phyloP scores from a whole-genome alignment of 257 asterid species.

The Solanum ossicruentum region DNA sequence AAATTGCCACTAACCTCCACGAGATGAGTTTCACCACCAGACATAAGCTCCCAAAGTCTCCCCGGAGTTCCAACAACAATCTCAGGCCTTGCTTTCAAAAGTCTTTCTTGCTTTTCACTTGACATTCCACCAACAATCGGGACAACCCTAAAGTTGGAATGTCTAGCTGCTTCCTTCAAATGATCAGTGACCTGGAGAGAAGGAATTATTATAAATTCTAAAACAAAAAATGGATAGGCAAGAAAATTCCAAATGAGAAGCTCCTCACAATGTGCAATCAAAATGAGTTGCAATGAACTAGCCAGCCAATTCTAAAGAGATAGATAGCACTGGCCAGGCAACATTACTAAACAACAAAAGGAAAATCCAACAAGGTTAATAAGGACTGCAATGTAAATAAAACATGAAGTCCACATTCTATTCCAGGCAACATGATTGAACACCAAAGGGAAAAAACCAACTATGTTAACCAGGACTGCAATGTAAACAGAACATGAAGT shows the following conservation, averaged over 20 bases:
- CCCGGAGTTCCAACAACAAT: slow-evolving; percentile 99
- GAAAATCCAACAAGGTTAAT: not conserved
- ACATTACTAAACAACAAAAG: not conserved
- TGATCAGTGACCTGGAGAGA: slow-evolving; percentile 75
- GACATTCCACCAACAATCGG: slow-evolving; percentile 97
- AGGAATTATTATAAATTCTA: not conserved
- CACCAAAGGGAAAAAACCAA: not conserved
- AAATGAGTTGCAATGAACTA: not conserved
- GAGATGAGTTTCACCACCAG: slow-evolving; percentile 74
- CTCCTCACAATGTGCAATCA: not conserved
- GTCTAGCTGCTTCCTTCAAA: slow-evolving; percentile 57
- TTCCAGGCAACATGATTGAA: not conserved
- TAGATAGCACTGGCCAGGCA: not conserved
- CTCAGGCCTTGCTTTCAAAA: slow-evolving; percentile 78
- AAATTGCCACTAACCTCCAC: slow-evolving; percentile 53
- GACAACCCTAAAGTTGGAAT: slow-evolving; percentile 54
- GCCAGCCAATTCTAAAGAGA: not conserved
- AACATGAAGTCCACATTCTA: not conserved
- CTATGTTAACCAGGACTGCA: not conserved
- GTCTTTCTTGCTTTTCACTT: slow-evolving; percentile 85
- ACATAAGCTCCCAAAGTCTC: slow-evolving; percentile 96
- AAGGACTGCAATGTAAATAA: not conserved
- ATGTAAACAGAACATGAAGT: not conserved
- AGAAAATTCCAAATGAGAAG: not conserved
- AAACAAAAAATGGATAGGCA: not conserved